phyloP scores from a whole-genome alignment of 495 filamentous ascomycete genomes.

The Aspergillus kassunensis region DNA sequence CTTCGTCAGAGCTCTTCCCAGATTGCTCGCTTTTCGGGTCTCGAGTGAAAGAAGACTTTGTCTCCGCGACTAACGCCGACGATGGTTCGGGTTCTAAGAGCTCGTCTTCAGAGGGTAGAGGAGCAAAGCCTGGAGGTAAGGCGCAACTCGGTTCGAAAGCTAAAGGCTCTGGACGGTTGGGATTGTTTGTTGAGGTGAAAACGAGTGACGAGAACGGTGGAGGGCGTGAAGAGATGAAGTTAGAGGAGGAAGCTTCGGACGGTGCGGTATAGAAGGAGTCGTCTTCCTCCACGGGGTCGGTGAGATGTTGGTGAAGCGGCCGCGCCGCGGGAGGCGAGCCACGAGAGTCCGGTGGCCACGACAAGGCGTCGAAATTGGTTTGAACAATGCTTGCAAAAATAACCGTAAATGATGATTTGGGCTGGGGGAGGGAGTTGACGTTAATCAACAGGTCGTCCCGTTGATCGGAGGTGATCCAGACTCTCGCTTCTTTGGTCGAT shows the following conservation, averaged over 20 bases:
- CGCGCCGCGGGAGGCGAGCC: conserved; percentile 63
- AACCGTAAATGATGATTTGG: neutral
- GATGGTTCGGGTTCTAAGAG: conserved; percentile 45
- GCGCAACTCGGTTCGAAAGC: conserved; percentile 55
- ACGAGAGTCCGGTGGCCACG: conserved; percentile 57
- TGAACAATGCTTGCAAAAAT: neutral
- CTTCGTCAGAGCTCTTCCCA: conserved; percentile 73
- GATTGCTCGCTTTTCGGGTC: conserved; percentile 73
- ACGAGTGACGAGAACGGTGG: conserved; percentile 66
- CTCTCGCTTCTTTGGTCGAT: conserved; percentile 27
- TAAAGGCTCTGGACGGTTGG: conserved; percentile 47
- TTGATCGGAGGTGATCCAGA: conserved; percentile 27
- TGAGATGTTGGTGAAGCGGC: conserved; percentile 38
- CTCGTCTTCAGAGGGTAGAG: conserved; percentile 35
- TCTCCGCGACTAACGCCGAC: conserved; percentile 64
- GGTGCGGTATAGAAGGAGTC: conserved; percentile 52
- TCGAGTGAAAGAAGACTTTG: conserved; percentile 69
- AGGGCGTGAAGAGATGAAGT: conserved; percentile 48
- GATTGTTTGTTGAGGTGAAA: conserved; percentile 38
- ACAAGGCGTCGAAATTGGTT: conserved; percentile 56
- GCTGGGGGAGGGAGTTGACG: neutral
- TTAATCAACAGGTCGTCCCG: conserved; percentile 7
- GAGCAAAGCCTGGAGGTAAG: conserved; percentile 54
- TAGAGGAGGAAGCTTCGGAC: conserved; percentile 63
- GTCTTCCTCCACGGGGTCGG: conserved; percentile 44